phyloP scores from a whole-genome alignment of 1,284 basidiomycete genomes.

The Leccinum subfulvum region DNA sequence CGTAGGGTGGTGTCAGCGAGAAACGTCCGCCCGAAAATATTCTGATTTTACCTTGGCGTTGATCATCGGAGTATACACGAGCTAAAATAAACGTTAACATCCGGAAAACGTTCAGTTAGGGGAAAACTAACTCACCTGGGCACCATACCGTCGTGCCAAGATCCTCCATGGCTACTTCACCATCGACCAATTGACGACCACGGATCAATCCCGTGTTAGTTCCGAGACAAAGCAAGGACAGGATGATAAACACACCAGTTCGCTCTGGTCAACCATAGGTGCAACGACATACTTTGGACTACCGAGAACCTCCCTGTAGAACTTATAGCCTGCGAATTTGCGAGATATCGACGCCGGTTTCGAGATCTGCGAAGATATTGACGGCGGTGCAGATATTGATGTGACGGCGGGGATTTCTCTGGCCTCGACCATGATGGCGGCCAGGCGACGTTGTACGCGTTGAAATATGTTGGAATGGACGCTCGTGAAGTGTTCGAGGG shows the following conservation, averaged over 20 bases:
- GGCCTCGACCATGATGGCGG: conserved; percentile 2
- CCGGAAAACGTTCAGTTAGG: neutral
- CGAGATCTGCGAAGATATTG: neutral
- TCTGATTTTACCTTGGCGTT: conserved; percentile 71
- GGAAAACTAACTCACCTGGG: conserved; percentile 49
- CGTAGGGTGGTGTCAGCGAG: neutral
- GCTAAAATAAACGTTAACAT: conserved; percentile 38
- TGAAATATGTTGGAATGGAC: neutral
- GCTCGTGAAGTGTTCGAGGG: neutral
- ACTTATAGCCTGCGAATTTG: conserved; percentile 28
- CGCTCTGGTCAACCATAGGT: conserved; percentile 98
- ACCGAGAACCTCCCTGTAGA: conserved; percentile 76
- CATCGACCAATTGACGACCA: conserved; percentile 7
- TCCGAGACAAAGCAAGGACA: neutral
- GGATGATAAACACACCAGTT: conserved; percentile 65
- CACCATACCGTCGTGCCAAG: conserved; percentile 84
- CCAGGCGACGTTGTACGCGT: conserved; percentile 7
- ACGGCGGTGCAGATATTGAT: neutral
- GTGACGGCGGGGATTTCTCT: neutral
- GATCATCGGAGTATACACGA: conserved; percentile 97
- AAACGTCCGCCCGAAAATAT: neutral
- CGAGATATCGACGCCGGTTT: neutral
- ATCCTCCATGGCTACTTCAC: conserved; percentile 79
- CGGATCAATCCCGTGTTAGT: neutral
- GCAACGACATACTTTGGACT: conserved; percentile 89